Base-by-base conservation (phyloP, 1,284 basidiomycete genomes). In the Cystobasidium pallidum region DNA sequence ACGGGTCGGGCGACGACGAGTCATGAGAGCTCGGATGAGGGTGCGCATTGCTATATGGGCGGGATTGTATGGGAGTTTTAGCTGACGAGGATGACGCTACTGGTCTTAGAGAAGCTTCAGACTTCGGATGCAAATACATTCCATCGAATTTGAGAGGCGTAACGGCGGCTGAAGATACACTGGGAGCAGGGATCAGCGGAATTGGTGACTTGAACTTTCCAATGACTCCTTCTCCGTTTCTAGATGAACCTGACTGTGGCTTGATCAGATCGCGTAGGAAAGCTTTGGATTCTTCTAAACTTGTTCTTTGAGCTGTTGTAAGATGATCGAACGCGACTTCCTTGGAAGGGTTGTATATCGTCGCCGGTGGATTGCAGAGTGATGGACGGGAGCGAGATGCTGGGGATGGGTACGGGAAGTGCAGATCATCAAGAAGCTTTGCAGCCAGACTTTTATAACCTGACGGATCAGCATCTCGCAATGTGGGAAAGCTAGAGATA, bases 1-100 rank as follows among this genome's bases (percentile, higher is more conserved):
- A 28, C 19, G 68, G 68, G 52, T 71, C 68, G 15, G 68, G 68
- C 13, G 68, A 71, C 17, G 68, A 55, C 1, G 67, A 70, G 13
- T 21, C 43, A n/a, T 70, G 58, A 2, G 67, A 52, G 26, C 26
- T 28, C 6, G 64, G 64, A 24, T 49, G 57, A 2, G 62, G 62
- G 15, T 28, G 52, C 17, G 59, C 19, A 24, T 68, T 21, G 30
- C 24, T 30, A 3, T 59, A 55, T 30, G 54, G 36, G n/a, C 15
- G 32, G 21, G 36, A 8, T 24, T 11, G 10, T 51, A n/a, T n/a
- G 28, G 28, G 19, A 39, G 21, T 10, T 21, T 54, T 43, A 19
- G 34, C 30, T 7, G 30, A 19, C 15, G 62, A 65, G n/a, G 62
- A 51, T 24, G 62, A 65, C 2, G 62, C 62, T 24, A 65, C 26